Percentiles rank a stretch among this genome's conserved stretches.
Conservation (phyloP, 2,329 filamentous ascomycete species). For the Penicillium olsonii region DNA sequence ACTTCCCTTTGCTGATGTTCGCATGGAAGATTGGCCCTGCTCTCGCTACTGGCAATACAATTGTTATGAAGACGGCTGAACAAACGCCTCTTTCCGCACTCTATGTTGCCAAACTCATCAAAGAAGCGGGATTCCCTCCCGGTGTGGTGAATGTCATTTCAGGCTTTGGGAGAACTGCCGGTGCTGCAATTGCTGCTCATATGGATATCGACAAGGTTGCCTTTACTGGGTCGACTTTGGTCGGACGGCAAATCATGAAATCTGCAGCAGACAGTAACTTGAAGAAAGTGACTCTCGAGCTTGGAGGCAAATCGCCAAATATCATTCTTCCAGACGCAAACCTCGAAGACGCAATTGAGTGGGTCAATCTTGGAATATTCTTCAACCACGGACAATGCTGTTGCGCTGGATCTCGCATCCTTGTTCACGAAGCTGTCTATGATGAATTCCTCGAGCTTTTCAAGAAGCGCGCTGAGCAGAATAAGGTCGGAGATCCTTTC, state of each 20-base stretch:
- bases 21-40: slow-evolving; percentile 80
- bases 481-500: slow-evolving; percentile 82
- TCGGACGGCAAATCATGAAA: slow-evolving; percentile 62
- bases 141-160: slow-evolving; percentile 65
- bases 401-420: slow-evolving; percentile 64
- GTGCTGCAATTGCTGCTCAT: slow-evolving; percentile 63
- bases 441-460: slow-evolving; percentile 80
- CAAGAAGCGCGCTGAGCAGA: slow-evolving; percentile 70
- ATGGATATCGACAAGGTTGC: slow-evolving; percentile 65
- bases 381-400: slow-evolving; percentile 66
- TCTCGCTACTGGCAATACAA: slow-evolving; percentile 60
- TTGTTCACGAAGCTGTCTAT: slow-evolving; percentile 81
- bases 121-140: slow-evolving; percentile 62
- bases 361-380: slow-evolving; percentile 56
- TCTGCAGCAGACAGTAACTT: slow-evolving; percentile 61
- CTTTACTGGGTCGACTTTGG: slow-evolving; percentile 62
- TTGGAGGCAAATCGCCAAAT: slow-evolving; percentile 64
- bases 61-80: slow-evolving; percentile 66
- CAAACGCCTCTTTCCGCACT: slow-evolving; percentile 68
- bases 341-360: slow-evolving; percentile 65
- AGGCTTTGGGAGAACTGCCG: slow-evolving; percentile 74
- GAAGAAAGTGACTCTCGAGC: slow-evolving; percentile 67
- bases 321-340: slow-evolving; percentile 65
- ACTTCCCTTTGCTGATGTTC: slow-evolving; percentile 81
- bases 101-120: slow-evolving; percentile 53